A percentile compares a stretch with the other conserved stretches of the same genome.
These are phyloP conservation scores for Oryza longistaminata DNA, from an alignment of 176 grass and related monocot species.

Conservation along the genomic window DNA sequence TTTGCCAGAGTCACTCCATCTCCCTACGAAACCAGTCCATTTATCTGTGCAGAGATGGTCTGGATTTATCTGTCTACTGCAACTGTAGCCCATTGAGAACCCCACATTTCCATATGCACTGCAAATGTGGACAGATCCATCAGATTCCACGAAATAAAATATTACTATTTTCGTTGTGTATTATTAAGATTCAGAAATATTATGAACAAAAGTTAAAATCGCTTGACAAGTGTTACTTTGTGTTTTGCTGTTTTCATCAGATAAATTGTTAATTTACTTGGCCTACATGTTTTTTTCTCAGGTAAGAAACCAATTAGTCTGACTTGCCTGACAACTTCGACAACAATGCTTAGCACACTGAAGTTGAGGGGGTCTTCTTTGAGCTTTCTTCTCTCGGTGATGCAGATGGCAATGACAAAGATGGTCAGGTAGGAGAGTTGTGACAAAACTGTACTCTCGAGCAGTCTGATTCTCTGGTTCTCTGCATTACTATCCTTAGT, in stretches of 20 bases:
- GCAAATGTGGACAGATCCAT: constrained; percentile 15
- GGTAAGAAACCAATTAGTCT: not conserved
- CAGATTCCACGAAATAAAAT: constrained; percentile 7
- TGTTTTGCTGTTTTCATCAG: not conserved
- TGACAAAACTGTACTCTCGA: constrained; percentile 48
- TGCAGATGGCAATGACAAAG: constrained; percentile 59
- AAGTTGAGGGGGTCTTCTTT: constrained; percentile 67
- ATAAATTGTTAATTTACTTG: not conserved
- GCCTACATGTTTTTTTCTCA: not conserved
- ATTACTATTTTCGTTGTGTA: not conserved
- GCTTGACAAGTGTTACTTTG: not conserved
- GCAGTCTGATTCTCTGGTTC: constrained; percentile 29
- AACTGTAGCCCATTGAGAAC: constrained; percentile 65
- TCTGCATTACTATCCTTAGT: not conserved
- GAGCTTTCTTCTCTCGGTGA: constrained; percentile 57
- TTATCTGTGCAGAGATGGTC: constrained; percentile 43
- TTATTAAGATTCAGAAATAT: not conserved
- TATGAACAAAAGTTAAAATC: not conserved
- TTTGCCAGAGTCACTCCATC: constrained; percentile 60
- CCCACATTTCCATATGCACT: constrained; percentile 79
- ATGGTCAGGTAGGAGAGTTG: constrained; percentile 54
- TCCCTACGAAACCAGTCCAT: constrained; percentile 49
- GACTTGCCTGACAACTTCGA: constrained; percentile 64
- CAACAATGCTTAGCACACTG: constrained; percentile 50
- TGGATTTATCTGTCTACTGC: constrained; percentile 40